Base-by-base conservation (phyloP, 2,329 filamentous ascomycete genomes). In the Plectosphaerella plurivora region DNA sequence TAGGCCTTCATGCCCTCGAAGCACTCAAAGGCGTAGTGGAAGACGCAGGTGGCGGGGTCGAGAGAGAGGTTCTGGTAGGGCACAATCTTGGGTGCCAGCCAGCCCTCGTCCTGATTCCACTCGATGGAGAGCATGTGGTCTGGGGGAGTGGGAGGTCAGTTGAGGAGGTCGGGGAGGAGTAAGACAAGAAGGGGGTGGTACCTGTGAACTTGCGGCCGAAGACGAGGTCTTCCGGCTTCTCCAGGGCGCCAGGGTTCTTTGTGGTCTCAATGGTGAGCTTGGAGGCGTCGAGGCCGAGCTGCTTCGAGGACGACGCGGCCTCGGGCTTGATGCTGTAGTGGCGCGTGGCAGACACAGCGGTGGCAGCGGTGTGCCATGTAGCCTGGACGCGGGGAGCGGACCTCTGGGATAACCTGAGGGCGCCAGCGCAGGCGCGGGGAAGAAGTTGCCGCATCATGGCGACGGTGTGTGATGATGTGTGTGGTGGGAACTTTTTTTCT, bases 1-100 rank as follows among this genome's bases (percentile, higher is more conserved):
- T 99, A 99, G 55, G 94, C 94, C 78, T 99, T 99, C 91, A 97
- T 96, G 61, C 94, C 94, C 77, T 99, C 94, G 73, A 99, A 99
- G 70, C 89, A 94, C 72, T 95, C 90, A 67, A 97, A 97, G 47
- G 91, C 94, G 73, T 99, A 99, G 81, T 99, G 94, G 75, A 99
- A 93, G 57, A 97, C 94, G 74, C 92, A 97, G 35, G 91, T 94
- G 44, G 94, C 91, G 24, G 94, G 94, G 71, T 97, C 94, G 63
- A 99, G 87, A 45, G 89, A 93, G 62, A 99, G 89, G 74, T 97
- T 97, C 73, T 97, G 91, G 78, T 97, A 97, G 18, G 94, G 94
- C 16, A 83, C 86, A 67, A 99, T 97, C 59, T 83, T 80, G 53
- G 93, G 90, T 14, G 85, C 73, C 42, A 87, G 74, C 94, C 94